Evolutionary conservation across 2,329 filamentous ascomycete genomes (phyloP), one percentile per base, ranked within the genome.

Genomic region (Neonectria magnoliae): DNA sequence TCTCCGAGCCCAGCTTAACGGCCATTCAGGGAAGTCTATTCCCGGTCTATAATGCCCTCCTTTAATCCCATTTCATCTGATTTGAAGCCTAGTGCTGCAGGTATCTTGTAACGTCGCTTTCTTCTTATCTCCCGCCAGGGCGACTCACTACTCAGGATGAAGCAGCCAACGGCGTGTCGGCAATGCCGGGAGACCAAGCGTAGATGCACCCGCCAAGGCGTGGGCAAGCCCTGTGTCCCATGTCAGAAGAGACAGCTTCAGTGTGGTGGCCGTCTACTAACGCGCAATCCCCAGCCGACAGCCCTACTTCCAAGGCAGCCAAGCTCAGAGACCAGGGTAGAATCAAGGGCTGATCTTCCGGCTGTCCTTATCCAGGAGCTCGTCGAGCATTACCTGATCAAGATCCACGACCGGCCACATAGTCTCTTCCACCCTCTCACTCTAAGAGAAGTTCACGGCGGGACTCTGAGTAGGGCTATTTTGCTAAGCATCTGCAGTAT

Each of bases 351-450:
- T 14, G 22, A 6, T 14, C 18, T 16, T 16, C 18, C 14, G 8
- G 10, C 36, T 4, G 51, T 6, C 18, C 29, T 9, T 27, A 2
- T 31, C 41, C 38, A 14, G 14, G 33, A 52, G 7, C 57, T 67
- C n/a, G 61, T 68, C 0, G 64, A 62, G 8, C 33, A 60, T 41
- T 67, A 65, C 33, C 42, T 68, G 13, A 44, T 60, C 22, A 68
- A 65, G 47, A 22, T 68, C 18, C 60, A 68, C 14, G 33, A 62
- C 36, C 36, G 64, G 13, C 61, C 64, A 16, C 61, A 67, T n/a
- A 68, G 57, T 33, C 27, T 68, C 31, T 67, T 68, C 11, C 67
- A 68, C 33, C 67, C 48, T 13, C 20, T 58, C 11, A 62, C 50
- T 1, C n/a, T 68, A 7, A 47, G 57, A 7, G 16, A 11, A 27